Conservation (phyloP, 2,329 filamentous ascomycete genomes). For the Tricladium varicosporioides region DNA sequence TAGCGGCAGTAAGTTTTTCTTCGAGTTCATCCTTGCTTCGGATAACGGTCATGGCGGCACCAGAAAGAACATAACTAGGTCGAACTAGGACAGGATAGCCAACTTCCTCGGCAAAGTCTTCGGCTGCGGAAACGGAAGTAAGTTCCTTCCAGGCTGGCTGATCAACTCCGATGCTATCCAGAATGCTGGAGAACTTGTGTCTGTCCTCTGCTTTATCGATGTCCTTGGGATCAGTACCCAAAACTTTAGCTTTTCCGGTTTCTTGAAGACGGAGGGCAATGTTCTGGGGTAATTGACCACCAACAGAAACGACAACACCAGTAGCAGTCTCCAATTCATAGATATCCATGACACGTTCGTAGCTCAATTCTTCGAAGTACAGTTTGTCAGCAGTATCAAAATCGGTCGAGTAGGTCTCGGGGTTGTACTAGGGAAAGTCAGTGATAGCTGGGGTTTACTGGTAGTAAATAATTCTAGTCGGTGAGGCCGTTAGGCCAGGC, state of each 20-base stretch:
- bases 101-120: conserved; percentile 79
- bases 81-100: conserved; percentile 94
- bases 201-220: conserved; percentile 98
- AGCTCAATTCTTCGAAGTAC: conserved; percentile 96
- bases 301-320: conserved; percentile 92
- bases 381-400: conserved; percentile 86
- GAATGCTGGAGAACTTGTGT: conserved; percentile 96
- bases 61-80: conserved; percentile 92
- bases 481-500: no score
- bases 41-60: conserved; percentile 98
- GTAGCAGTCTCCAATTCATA: conserved; percentile 85
- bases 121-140: conserved; percentile 83
- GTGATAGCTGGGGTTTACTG: conserved; percentile 7
- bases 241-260: conserved; percentile 81
- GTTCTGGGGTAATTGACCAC: conserved; percentile 95
- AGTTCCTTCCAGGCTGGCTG: conserved; percentile 98
- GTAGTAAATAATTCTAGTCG: no score
- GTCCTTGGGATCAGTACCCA: conserved; percentile 88
- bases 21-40: conserved; percentile 83
- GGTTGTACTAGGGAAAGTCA: conserved; percentile 30
- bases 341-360: conserved; percentile 98
- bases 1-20: conserved; percentile 89
- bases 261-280: conserved; percentile 94
- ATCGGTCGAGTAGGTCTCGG: conserved; percentile 77
- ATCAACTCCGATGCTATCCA: conserved; percentile 94